Evolutionary conservation across 257 asterid genomes (phyloP).

Genomic region (Thymus mandschuricus): DNA sequence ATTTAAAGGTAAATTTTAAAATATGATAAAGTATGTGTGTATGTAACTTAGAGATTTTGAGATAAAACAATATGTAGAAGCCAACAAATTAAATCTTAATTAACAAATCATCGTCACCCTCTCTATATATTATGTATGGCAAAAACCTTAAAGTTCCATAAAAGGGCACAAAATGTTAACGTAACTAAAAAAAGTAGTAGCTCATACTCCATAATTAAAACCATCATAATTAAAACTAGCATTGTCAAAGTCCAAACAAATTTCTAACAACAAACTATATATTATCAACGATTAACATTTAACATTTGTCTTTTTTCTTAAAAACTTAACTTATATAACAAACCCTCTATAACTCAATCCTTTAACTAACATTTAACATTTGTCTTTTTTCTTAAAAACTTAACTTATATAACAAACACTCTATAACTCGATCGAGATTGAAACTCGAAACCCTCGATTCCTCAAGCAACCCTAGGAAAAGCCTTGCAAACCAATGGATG

Average conservation of each 20-base stretch:
- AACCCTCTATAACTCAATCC: neutral
- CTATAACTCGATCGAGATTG: conserved; percentile 26
- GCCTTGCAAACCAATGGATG: conserved; percentile 65
- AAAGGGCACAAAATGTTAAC: no score
- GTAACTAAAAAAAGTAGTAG: no score
- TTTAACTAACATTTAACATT: neutral
- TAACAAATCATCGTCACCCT: no score
- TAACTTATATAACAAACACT: conserved; percentile 30
- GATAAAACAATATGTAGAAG: no score
- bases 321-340: conserved; percentile 29
- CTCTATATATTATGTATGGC: no score
- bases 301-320: neutral
- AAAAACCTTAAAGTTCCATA: no score
- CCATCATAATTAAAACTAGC: no score
- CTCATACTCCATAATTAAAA: no score
- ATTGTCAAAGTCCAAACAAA: conserved; percentile 28
- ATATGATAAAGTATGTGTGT: no score
- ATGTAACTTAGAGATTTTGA: neutral
- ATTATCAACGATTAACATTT: neutral
- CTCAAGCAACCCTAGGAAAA: conserved; percentile 46
- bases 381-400: neutral
- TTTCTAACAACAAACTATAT: conserved; percentile 1
- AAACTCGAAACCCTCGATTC: neutral
- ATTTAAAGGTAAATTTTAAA: no score
- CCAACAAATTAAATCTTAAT: neutral